phyloP scores from a whole-genome alignment of 345 rosid genomes.

The Corchorus olitorius region DNA sequence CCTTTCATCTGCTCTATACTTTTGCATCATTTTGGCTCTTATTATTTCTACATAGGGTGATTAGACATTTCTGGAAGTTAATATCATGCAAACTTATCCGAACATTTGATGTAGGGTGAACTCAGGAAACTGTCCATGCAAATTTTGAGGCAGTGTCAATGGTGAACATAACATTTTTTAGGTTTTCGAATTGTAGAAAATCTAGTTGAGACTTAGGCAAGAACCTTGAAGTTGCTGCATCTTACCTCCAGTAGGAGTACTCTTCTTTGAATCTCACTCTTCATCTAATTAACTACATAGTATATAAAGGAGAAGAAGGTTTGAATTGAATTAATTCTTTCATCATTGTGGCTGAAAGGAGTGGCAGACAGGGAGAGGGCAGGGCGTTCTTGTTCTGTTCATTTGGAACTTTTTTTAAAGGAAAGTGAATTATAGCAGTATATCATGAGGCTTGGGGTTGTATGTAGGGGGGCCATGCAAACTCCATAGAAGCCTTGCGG shows the following conservation, averaged over 20 bases:
- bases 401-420: neutral
- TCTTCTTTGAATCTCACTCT: neutral
- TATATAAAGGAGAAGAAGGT: constrained; percentile 6
- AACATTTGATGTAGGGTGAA: constrained; percentile 2
- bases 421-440: constrained; percentile 8
- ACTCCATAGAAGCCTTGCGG: neutral
- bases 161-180: neutral
- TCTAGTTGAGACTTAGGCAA: neutral
- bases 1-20: constrained; percentile 15
- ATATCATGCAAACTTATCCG: constrained; percentile 1
- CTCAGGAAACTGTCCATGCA: neutral
- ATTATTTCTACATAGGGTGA: too few relatives aligned
- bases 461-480: neutral
- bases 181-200: constrained; percentile 12
- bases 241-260: neutral
- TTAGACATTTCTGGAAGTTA: neutral
- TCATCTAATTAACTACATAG: neutral
- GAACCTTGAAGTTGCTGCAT: neutral
- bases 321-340: neutral
- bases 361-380: neutral
- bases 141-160: neutral
- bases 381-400: neutral
- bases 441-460: too few relatives aligned
- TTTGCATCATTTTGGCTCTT: too few relatives aligned
- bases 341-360: neutral